Evolutionary conservation across 73 alveolate genomes (phyloP), one percentile per base, ranked within the genome.

Genomic region (Tetrahymena borealis): DNA sequence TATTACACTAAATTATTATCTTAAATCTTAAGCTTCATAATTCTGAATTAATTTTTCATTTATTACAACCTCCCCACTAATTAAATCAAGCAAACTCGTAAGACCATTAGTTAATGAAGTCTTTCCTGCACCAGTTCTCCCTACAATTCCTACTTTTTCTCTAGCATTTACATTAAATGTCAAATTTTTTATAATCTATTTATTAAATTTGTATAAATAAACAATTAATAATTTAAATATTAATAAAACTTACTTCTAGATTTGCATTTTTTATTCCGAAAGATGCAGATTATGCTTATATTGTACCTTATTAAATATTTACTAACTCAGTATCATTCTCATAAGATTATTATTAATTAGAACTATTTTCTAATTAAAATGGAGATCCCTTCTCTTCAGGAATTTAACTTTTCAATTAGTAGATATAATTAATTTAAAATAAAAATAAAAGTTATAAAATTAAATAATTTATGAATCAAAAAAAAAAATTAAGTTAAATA

Each of bases 71-170:
- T 90, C 33, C n/a, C 95, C 95, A 39, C 32, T 79, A 38, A 32
- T 79, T 32, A 92, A 91, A 37, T 96, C 98, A 33, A 96, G 93
- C 20, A 97, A 39, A 37, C 98, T 94, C 16, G 95, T 79, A 32
- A 97, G 95, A n/a, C 97, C 94, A 31, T 94, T 91, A 28, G 94
- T 91, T 12, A 97, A 90, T 40, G 98, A 78, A 31, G 97, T 94
- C 91, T 97, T 97, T 4, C 99, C 99, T n/a, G 97, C 94, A 8
- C 99, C 99, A 39, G 99, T 98, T 93, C 99, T 96, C 0, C 99
- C 99, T 32, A 98, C 98, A 42, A 98, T 94, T 3, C 99, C 99
- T 3, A 98, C 93, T 94, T 97, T 96, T 94, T 97, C 97, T 90
- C 96, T 95, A 90, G 96, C 94, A 32, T 90, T 39, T 18, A 97